Percentiles rank a stretch among this genome's conserved stretches.
phyloP scores from a whole-genome alignment of 768 basidiomycete species.

The Trametes meyenii region DNA sequence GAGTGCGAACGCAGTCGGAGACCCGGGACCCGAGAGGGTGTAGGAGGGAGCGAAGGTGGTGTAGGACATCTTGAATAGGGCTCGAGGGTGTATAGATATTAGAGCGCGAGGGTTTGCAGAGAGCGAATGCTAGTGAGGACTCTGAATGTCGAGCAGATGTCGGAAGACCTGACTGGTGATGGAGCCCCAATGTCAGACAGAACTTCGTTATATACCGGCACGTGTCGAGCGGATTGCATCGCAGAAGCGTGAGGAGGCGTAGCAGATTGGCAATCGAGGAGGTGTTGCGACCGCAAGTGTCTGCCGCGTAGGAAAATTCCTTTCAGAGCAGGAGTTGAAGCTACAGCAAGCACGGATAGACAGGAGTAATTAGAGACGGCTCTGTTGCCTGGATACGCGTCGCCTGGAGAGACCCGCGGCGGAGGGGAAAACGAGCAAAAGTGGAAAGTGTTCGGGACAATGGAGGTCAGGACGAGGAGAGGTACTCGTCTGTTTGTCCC shows the following conservation, averaged over 20 bases:
- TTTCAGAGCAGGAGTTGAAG: slow-evolving; percentile 11
- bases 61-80: slow-evolving; percentile 20
- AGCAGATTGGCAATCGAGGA: slow-evolving; percentile 14
- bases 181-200: not conserved
- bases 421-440: not conserved
- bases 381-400: slow-evolving; percentile 9
- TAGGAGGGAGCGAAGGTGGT: slow-evolving; percentile 16
- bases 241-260: slow-evolving; percentile 5
- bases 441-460: not conserved
- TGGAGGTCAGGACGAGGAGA: not conserved
- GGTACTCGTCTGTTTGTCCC: not conserved
- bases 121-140: slow-evolving; percentile 1
- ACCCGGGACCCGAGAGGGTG: slow-evolving; percentile 22
- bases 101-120: slow-evolving; percentile 1
- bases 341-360: not conserved
- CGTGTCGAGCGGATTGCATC: slow-evolving; percentile 5
- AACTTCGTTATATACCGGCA: slow-evolving; percentile 8
- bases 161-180: slow-evolving; percentile 5
- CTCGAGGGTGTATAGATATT: not conserved
- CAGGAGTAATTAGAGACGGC: not conserved
- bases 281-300: not conserved
- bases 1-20: slow-evolving; percentile 26
- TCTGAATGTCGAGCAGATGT: slow-evolving; percentile 5
- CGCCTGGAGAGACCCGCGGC: not conserved
- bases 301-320: slow-evolving; percentile 1